phyloP scores from a whole-genome alignment of 192 early-diverging fungal species.

The Mortierella claussenii region DNA sequence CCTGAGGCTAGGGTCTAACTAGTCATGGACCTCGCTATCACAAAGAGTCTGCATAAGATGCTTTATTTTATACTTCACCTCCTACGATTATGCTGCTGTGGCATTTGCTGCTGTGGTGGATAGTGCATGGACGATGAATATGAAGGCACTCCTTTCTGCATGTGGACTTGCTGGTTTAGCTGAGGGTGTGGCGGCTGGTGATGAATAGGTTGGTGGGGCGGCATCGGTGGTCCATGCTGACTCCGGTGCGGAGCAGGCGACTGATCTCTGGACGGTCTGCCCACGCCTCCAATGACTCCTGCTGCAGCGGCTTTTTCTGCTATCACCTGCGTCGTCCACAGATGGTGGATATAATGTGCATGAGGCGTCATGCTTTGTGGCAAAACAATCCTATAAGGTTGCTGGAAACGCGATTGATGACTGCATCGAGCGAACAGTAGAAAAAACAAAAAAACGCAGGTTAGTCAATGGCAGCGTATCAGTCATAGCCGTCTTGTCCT shows the following conservation, averaged over 20 bases:
- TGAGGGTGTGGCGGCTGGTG: slow-evolving; percentile 1
- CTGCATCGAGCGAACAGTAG: too few relatives aligned
- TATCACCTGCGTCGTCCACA: slow-evolving; percentile 21
- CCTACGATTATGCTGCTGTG: slow-evolving; percentile 14
- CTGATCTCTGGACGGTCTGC: background rate
- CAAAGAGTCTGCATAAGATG: too few relatives aligned
- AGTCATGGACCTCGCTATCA: too few relatives aligned
- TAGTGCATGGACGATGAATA: too few relatives aligned
- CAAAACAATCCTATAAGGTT: slow-evolving; percentile 29
- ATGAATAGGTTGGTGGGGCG: background rate
- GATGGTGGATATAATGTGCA: slow-evolving; percentile 47
- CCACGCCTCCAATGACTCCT: background rate
- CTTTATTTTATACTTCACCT: too few relatives aligned
- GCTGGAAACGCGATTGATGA: slow-evolving; percentile 41
- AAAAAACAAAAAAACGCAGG: background rate
- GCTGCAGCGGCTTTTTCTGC: background rate
- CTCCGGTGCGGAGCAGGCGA: slow-evolving; percentile 2
- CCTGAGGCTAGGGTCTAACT: too few relatives aligned
- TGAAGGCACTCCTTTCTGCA: too few relatives aligned
- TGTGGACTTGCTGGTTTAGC: background rate
- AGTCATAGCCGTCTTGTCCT: background rate
- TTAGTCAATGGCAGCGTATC: background rate
- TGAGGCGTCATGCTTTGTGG: slow-evolving; percentile 38
- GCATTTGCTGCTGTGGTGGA: slow-evolving; percentile 1
- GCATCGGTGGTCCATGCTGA: slow-evolving; percentile 1